phyloP scores from a whole-genome alignment of 1,284 basidiomycete genomes.

The Filobasidium uniguttulatum region DNA sequence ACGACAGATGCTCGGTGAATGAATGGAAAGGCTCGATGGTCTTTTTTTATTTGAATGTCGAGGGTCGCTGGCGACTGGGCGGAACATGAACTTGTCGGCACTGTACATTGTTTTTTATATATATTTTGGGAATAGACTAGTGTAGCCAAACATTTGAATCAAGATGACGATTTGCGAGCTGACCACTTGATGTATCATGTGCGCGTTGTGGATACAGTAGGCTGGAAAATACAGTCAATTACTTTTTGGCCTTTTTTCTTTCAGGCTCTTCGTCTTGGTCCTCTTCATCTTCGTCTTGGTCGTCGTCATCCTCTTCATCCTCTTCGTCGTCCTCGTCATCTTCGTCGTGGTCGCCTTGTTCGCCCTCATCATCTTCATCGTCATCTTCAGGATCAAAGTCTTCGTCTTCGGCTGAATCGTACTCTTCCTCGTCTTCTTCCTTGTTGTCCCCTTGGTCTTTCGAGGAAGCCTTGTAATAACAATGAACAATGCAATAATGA shows the following conservation, averaged over 20 bases:
- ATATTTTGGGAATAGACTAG: no score
- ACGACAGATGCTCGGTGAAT: no score
- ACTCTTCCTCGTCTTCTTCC: constrained; percentile 10
- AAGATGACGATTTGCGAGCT: no score
- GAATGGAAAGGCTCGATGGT: no score
- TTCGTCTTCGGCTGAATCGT: constrained; percentile 7
- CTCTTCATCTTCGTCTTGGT: constrained; percentile 8
- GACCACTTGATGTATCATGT: background rate
- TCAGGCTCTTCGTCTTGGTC: constrained; percentile 8
- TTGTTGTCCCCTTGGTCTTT: constrained; percentile 8
- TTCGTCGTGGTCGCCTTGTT: constrained; percentile 2
- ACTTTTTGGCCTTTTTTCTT: constrained; percentile 7
- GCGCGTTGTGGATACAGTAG: background rate
- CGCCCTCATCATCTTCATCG: constrained; percentile 10
- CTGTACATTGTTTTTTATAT: no score
- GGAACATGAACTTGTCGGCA: no score
- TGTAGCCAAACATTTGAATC: no score
- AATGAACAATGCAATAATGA: no score
- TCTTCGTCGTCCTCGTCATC: constrained; percentile 15
- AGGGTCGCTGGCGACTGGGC: no score
- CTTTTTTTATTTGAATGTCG: no score
- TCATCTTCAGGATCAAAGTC: constrained; percentile 7
- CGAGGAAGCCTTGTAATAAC: background rate
- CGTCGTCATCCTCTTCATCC: constrained; percentile 19
- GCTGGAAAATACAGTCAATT: background rate